Conservation (phyloP, 495 filamentous ascomycete genomes). For the Aspergillus steynii region DNA sequence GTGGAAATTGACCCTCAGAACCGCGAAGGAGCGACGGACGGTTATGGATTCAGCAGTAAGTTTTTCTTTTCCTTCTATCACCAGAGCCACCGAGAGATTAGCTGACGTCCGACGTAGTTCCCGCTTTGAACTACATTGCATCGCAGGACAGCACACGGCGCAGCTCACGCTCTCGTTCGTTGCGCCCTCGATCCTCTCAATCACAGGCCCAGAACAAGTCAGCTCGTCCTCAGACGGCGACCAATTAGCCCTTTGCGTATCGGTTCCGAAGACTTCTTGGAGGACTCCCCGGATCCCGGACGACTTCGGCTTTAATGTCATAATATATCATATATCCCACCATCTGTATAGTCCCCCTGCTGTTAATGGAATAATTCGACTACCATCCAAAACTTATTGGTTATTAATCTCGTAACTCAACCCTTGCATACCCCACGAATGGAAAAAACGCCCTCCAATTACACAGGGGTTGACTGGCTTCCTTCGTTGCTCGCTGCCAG, state of each 20-base stretch:
- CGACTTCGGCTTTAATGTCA: neutral
- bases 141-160: constrained; percentile 13
- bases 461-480: constrained; percentile 16
- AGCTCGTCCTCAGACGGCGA: constrained; percentile 19
- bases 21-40: constrained; percentile 58
- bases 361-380: neutral
- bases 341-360: neutral
- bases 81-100: neutral
- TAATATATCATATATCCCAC: neutral
- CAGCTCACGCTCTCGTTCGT: constrained; percentile 18
- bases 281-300: no score
- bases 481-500: constrained; percentile 46
- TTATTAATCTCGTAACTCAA: neutral
- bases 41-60: constrained; percentile 66
- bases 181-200: constrained; percentile 15
- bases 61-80: constrained; percentile 6
- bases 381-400: neutral
- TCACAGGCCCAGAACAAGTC: constrained; percentile 7
- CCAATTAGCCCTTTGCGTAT: neutral
- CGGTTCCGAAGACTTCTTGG: neutral
- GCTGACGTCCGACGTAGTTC: constrained; percentile 23
- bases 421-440: neutral
- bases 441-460: neutral
- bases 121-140: constrained; percentile 19
- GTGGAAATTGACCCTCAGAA: constrained; percentile 73